Base-by-base conservation (phyloP, 352 stramenopile genomes). In the Phytopythium montanum region DNA sequence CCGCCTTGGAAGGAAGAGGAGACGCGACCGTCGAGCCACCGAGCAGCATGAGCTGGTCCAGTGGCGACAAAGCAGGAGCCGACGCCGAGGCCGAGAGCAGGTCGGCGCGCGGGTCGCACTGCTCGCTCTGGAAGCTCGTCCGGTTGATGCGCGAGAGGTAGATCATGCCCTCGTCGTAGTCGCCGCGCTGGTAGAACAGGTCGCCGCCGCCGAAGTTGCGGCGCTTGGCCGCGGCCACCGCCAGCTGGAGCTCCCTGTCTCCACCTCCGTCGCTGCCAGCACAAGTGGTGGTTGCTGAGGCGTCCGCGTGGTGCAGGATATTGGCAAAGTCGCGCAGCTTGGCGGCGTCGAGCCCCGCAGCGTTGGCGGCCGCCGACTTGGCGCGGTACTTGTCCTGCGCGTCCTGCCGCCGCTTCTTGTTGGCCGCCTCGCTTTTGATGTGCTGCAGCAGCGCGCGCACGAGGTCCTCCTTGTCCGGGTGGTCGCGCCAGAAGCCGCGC, bases 391-490 rank as follows among this genome's bases (percentile, higher is more conserved):
- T 92, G 14, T 92, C 83, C 61, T 92, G 85, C 6, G 83, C 85
- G 26, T 93, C 85, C 49, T 92, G 81, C 0, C 83, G 78, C 7
- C 83, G 73, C 62, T 88, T 89, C 60, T 93, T 92, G 72, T 87
- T 93, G 38, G 75, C 64, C 12, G 79, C 82, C 56, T 95, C 86
- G 53, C 76, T 91, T 44, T 83, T 79, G 39, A 93, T 89, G 52
- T 96, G 87, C 56, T 96, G 81, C 28, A 97, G 63, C 10, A 96
- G 57, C 4, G 88, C 89, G 23, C 84, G 77, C 52, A 96, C 82
- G 36, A 97, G 81, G 58, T 97, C 87, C 48, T 97, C 88, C 68
- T 95, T 96, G 63, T 95, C 81, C 5, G 86, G 85, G 55, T 97
- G 85, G 61, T 95, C 87, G 25, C 87, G 87, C 89, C 87, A 96